phyloP scores from a whole-genome alignment of 2,329 filamentous ascomycete genomes.

The Nigrospora sphaerica region DNA sequence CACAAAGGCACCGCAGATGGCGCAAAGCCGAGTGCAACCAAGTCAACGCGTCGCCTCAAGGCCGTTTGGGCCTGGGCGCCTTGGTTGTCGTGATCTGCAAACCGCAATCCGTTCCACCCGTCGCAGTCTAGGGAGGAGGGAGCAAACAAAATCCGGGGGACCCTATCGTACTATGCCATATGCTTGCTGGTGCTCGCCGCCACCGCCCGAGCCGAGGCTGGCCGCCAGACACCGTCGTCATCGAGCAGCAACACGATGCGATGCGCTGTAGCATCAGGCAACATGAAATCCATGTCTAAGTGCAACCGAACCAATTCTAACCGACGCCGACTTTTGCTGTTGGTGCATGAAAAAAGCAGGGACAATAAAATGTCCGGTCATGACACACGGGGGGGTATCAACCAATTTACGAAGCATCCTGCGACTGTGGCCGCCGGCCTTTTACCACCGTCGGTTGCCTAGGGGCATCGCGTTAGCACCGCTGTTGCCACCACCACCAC shows the following conservation, averaged over 20 bases:
- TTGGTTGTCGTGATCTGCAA: background rate
- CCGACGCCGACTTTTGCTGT: conserved; percentile 25
- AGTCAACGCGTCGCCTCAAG: background rate
- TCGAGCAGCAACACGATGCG: background rate
- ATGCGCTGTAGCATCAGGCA: background rate
- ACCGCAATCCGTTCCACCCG: background rate
- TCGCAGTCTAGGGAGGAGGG: background rate
- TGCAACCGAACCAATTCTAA: conserved; percentile 19
- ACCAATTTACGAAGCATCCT: conserved; percentile 1
- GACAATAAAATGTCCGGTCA: conserved; percentile 7
- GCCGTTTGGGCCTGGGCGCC: background rate
- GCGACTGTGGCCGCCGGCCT: background rate
- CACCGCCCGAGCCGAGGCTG: no score
- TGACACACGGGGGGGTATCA: conserved; percentile 4
- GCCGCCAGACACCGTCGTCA: background rate
- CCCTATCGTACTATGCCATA: background rate
- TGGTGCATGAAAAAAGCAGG: conserved; percentile 14
- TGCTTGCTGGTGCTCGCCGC: no score
- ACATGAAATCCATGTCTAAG: conserved; percentile 21
- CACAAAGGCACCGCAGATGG: background rate
- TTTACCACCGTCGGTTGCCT: conserved; percentile 26
- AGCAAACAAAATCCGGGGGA: background rate
- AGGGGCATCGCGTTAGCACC: conserved; percentile 31
- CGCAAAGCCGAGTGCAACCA: background rate
- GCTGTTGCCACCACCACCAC: conserved; percentile 32